Evolutionary conservation across 2,329 filamentous ascomycete genomes (phyloP), one percentile per base, ranked within the genome.

Genomic region (Knoxdaviesia capensis): DNA sequence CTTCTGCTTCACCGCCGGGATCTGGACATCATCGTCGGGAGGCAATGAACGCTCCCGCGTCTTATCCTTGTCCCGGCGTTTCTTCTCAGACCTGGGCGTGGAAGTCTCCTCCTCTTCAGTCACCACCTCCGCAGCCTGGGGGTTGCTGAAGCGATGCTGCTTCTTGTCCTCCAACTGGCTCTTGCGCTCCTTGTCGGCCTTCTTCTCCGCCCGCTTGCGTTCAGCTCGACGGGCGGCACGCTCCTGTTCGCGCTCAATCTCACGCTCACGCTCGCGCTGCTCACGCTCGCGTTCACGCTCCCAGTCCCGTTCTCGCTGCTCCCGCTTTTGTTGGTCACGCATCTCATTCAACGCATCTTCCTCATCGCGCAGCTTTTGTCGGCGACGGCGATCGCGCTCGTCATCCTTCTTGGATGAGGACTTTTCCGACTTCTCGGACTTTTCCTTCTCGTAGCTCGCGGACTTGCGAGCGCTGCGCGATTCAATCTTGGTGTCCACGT

Each of bases 401-500:
- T 53, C 51, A 34, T 59, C 52, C 28, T 48, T 20, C 20, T 20
- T 20, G 20, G 20, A 20, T 20, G 20, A 20, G 2, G 20, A 20
- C 20, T 20, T 48, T 40, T 59, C 59, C 41, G 52, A 54, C 40
- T 64, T 63, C 38, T 54, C 56, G 40, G 62, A 62, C 39, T 56
- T 56, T 28, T 65, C 64, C 20, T 68, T 63, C 34, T 57, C 57
- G 43, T 69, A 69, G 43, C 63, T 67, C 2, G 63, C 52, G 5
- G 67, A 56, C 11, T 68, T 67, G 39, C 66, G 62, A 5, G 65
- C 56, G 7, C 57, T 51, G 10, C 54, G 55, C 9, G 49, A 40
- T 10, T 47, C 35, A 6, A 11, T 32, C 36, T 39, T 43, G 7
- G 53, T 50, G 6, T 63, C 57, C 29, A 73, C 67, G 44, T 66